Percentiles rank a stretch among this genome's conserved stretches.
These are phyloP conservation scores for Podospora comata DNA, from an alignment of 495 filamentous ascomycete species.

Conservation along the genomic window DNA sequence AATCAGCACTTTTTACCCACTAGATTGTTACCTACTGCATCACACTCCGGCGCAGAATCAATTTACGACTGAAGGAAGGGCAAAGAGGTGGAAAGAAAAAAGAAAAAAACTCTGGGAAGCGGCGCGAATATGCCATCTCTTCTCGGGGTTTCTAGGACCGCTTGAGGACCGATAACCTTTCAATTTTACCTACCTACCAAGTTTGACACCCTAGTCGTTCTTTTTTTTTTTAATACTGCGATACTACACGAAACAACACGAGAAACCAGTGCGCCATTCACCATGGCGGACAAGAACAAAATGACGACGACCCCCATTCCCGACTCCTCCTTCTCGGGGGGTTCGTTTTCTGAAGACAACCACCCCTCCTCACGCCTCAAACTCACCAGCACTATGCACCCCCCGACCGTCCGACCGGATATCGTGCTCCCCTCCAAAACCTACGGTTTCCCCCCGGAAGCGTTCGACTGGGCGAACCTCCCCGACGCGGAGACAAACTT, in stretches of 20 bases:
- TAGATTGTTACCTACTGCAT: too few relatives aligned
- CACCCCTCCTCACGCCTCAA: background rate
- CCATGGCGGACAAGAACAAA: background rate
- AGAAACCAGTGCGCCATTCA: background rate
- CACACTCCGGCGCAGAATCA: too few relatives aligned
- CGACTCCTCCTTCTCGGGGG: background rate
- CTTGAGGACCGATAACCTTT: too few relatives aligned
- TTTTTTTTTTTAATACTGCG: background rate
- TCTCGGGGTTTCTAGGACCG: too few relatives aligned
- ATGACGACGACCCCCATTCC: background rate
- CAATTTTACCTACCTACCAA: too few relatives aligned
- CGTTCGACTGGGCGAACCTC: slow-evolving; percentile 47
- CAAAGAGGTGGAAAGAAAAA: too few relatives aligned
- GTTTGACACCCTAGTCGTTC: background rate
- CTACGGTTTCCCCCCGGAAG: slow-evolving; percentile 48
- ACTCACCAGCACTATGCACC: background rate
- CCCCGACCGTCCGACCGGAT: background rate
- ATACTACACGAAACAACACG: background rate
- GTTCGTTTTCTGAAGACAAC: background rate
- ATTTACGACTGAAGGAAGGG: too few relatives aligned
- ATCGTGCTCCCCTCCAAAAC: slow-evolving; percentile 30
- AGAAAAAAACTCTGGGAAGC: too few relatives aligned
- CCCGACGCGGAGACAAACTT: slow-evolving; percentile 68
- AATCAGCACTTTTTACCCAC: too few relatives aligned
- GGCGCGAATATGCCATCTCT: too few relatives aligned